Conservation (phyloP, 2,329 filamentous ascomycete species). For the Hypoxylon sp. region DNA sequence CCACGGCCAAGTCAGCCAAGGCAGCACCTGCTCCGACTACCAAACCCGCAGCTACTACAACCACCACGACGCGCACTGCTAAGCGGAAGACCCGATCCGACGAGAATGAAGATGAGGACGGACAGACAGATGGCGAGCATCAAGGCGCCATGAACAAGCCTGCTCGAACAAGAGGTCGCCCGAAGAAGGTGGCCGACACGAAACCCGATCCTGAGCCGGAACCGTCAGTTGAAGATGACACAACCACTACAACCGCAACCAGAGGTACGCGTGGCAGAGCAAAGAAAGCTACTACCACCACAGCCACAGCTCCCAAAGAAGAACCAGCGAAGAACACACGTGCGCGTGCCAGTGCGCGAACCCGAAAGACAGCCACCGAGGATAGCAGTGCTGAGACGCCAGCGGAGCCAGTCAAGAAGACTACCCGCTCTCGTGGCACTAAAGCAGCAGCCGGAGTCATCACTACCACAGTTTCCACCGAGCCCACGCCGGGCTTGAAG, state of each 20-base stretch:
- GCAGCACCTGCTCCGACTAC: conserved; percentile 53
- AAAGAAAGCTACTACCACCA: conserved; percentile 57
- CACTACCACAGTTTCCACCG: conserved; percentile 53
- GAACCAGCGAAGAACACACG: conserved; percentile 51
- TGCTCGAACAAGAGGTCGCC: conserved; percentile 62
- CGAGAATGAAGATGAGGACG: conserved; percentile 66
- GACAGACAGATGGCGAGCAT: conserved; percentile 49
- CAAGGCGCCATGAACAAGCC: conserved; percentile 55
- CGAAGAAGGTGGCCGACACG: conserved; percentile 60
- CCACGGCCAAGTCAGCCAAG: conserved; percentile 55
- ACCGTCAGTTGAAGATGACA: conserved; percentile 48
- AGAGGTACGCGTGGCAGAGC: conserved; percentile 62
- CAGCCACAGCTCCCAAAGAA: conserved; percentile 48
- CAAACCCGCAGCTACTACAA: conserved; percentile 46
- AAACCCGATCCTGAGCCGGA: conserved; percentile 49
- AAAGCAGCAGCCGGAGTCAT: conserved; percentile 62
- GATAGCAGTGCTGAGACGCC: conserved; percentile 48
- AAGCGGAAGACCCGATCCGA: conserved; percentile 71
- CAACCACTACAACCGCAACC: conserved; percentile 33
- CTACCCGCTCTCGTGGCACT: conserved; percentile 56
- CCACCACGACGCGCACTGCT: conserved; percentile 51
- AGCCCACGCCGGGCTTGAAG: conserved; percentile 57
- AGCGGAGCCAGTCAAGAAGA: conserved; percentile 56
- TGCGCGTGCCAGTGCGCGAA: conserved; percentile 50
- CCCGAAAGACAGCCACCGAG: conserved; percentile 51